Percentiles rank a stretch among this genome's conserved stretches.
phyloP scores from a whole-genome alignment of 2,329 filamentous ascomycete genomes.

The Fusarium sp. region DNA sequence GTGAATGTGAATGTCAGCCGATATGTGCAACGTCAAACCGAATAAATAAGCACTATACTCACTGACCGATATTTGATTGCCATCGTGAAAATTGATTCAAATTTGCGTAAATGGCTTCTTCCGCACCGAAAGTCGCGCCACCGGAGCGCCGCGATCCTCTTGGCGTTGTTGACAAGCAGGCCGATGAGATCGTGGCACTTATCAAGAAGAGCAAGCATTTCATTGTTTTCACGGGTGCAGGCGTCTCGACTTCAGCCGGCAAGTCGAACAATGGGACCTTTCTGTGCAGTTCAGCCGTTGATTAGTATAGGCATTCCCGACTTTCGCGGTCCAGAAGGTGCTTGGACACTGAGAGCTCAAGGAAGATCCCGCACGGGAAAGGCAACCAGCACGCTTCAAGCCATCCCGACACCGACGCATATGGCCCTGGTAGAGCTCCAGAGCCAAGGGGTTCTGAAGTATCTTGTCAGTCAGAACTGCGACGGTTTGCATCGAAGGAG shows the following conservation, averaged over 20 bases:
- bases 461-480: conserved; percentile 56
- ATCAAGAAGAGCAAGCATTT: conserved; percentile 59
- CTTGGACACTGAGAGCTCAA: conserved; percentile 59
- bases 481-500: conserved; percentile 59
- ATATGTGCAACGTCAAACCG: neutral
- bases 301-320: conserved; percentile 56
- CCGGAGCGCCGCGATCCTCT: conserved; percentile 29
- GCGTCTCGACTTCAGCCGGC: conserved; percentile 61
- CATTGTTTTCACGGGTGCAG: conserved; percentile 60
- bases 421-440: conserved; percentile 61
- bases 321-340: conserved; percentile 60
- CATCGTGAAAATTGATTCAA: fast-evolving
- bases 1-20: neutral
- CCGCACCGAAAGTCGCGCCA: conserved; percentile 25
- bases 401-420: conserved; percentile 58
- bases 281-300: fast-evolving
- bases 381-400: conserved; percentile 54
- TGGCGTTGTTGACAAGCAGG: conserved; percentile 48
- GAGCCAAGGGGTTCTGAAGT: conserved; percentile 54
- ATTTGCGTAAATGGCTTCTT: conserved; percentile 18
- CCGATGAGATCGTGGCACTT: conserved; percentile 49
- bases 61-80: too few relatives aligned
- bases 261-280: fast-evolving
- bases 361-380: conserved; percentile 51
- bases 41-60: neutral